Conservation (phyloP, 2,329 filamentous ascomycete species). For the Fusarium nelsonii region DNA sequence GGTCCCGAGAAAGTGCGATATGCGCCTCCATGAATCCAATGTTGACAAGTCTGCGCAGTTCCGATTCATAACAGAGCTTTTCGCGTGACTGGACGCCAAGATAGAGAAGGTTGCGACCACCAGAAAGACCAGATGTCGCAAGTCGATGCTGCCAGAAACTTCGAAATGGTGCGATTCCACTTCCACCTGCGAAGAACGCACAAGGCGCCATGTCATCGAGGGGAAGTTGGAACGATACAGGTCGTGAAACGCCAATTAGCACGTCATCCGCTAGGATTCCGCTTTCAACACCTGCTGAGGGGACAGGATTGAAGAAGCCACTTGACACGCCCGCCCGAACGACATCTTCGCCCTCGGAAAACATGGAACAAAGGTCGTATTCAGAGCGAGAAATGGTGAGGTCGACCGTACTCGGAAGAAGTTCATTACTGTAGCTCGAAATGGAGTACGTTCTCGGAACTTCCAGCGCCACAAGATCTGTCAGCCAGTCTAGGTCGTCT, state of each 20-base stretch:
- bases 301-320: conserved; percentile 64
- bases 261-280: conserved; percentile 58
- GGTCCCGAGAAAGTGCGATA: conserved; percentile 65
- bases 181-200: conserved; percentile 66
- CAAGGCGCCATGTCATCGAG: conserved; percentile 63
- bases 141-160: conserved; percentile 65
- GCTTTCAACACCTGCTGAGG: conserved; percentile 51
- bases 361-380: conserved; percentile 60
- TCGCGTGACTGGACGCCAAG: conserved; percentile 66
- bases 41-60: conserved; percentile 50
- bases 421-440: conserved; percentile 62
- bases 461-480: conserved; percentile 61
- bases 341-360: conserved; percentile 51
- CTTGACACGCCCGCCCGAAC: conserved; percentile 63
- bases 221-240: conserved; percentile 64
- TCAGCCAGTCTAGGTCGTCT: conserved; percentile 59
- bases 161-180: conserved; percentile 66
- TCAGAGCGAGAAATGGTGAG: conserved; percentile 65
- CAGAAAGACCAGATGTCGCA: conserved; percentile 50
- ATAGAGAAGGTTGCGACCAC: conserved; percentile 63
- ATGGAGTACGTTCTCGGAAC: conserved; percentile 67
- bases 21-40: conserved; percentile 65
- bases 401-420: conserved; percentile 64
- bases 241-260: conserved; percentile 65
- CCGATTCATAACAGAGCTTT: conserved; percentile 51